Evolutionary conservation across 176 grass and related monocot species (phyloP).

Genomic region (Triticum monococcum): DNA sequence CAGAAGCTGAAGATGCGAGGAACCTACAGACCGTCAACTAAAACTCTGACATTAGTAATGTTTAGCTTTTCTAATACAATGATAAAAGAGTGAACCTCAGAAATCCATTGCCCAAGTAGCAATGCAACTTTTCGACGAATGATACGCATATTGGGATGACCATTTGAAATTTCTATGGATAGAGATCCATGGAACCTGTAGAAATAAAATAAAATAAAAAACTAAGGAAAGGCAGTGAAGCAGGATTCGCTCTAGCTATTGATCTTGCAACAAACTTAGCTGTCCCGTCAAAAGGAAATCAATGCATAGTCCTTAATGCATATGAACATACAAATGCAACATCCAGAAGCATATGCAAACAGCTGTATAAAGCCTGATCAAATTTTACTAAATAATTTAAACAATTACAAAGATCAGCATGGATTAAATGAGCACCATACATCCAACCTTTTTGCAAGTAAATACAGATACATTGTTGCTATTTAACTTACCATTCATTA

Average conservation of each 20-base stretch:
- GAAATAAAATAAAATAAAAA: background rate
- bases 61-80: conserved; percentile 34
- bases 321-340: conserved; percentile 21
- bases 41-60: background rate
- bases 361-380: background rate
- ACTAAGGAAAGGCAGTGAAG: background rate
- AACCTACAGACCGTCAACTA: background rate
- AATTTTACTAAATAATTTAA: conserved; percentile 15
- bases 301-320: background rate
- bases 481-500: conserved; percentile 81
- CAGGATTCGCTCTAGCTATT: conserved; percentile 11
- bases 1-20: conserved; percentile 27
- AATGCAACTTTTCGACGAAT: conserved; percentile 93
- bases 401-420: conserved; percentile 6
- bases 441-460: conserved; percentile 10
- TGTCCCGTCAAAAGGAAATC: background rate
- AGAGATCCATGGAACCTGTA: conserved; percentile 88
- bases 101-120: conserved; percentile 94
- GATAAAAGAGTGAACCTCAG: conserved; percentile 66
- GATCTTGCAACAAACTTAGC: background rate
- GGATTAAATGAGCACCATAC: background rate
- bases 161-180: conserved; percentile 87
- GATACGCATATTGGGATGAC: conserved; percentile 91
- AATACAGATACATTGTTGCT: conserved; percentile 10
- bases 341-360: conserved; percentile 27